Evolutionary conservation across 352 stramenopile genomes (phyloP).

Genomic region (Globisporangium splendens): DNA sequence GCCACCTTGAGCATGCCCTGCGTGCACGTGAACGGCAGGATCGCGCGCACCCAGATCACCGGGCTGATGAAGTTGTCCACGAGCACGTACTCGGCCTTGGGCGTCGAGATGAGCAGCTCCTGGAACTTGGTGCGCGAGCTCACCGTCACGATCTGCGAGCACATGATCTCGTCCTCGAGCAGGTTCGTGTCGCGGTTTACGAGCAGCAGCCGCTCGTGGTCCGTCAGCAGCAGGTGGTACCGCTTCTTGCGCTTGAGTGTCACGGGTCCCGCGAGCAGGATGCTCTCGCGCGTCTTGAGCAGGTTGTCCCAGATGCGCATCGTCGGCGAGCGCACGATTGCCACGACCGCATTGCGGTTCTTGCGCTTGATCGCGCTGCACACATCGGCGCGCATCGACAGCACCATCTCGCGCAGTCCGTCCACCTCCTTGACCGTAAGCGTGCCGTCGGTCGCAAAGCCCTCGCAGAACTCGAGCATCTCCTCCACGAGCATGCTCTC

Average conservation of each 20-base stretch:
- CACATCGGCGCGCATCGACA: conserved; percentile 67
- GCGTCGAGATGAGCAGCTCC: conserved; percentile 68
- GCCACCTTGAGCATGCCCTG: conserved; percentile 80
- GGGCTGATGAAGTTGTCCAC: conserved; percentile 85
- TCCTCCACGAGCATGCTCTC: conserved; percentile 73
- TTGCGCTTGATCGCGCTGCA: conserved; percentile 73
- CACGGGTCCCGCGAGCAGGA: conserved; percentile 74
- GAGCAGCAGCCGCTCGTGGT: conserved; percentile 83
- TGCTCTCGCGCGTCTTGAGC: conserved; percentile 80
- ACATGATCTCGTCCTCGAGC: conserved; percentile 88
- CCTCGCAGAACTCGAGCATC: conserved; percentile 86
- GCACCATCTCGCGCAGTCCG: conserved; percentile 76
- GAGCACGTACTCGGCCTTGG: conserved; percentile 75
- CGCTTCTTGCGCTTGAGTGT: conserved; percentile 83
- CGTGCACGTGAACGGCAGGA: conserved; percentile 84
- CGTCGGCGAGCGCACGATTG: conserved; percentile 74
- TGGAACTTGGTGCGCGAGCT: conserved; percentile 77
- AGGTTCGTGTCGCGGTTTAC: conserved; percentile 88
- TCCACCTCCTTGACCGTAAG: conserved; percentile 64
- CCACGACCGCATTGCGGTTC: conserved; percentile 81
- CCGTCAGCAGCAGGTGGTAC: conserved; percentile 79
- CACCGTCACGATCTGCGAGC: conserved; percentile 83
- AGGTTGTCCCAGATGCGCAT: conserved; percentile 84
- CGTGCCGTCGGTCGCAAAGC: conserved; percentile 42
- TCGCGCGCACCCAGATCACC: conserved; percentile 80